Percentiles rank a stretch among this genome's conserved stretches.
phyloP scores from a whole-genome alignment of 2,329 filamentous ascomycete species.

The Neobulgaria alba region DNA sequence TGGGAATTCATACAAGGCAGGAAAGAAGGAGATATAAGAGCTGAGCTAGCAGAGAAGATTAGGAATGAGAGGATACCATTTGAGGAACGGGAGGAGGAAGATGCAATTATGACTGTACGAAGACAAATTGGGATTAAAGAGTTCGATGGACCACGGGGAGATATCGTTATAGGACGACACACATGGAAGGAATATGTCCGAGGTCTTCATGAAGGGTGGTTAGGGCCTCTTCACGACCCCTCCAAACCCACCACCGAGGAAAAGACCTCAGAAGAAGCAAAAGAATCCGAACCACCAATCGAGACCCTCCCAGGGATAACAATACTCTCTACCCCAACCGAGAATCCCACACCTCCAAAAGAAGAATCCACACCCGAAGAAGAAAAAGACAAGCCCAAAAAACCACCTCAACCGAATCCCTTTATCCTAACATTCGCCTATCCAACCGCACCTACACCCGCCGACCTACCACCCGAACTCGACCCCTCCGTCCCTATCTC shows the following conservation, averaged over 20 bases:
- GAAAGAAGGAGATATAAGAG: constrained; percentile 85
- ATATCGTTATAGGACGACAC: constrained; percentile 82
- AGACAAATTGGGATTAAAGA: constrained; percentile 58
- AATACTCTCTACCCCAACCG: too few species aligned
- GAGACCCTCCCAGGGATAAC: constrained; percentile 24
- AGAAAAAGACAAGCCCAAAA: constrained; percentile 47
- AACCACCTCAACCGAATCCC: constrained; percentile 56
- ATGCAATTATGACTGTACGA: constrained; percentile 56
- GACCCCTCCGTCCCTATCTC: constrained; percentile 63
- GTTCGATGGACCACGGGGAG: constrained; percentile 68
- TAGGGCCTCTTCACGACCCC: constrained; percentile 70
- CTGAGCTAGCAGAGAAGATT: constrained; percentile 78
- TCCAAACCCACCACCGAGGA: constrained; percentile 27
- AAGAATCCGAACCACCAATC: constrained; percentile 8
- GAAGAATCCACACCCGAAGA: too few species aligned
- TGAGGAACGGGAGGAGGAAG: constrained; percentile 33
- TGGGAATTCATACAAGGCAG: constrained; percentile 94
- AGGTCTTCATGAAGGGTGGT: constrained; percentile 91
- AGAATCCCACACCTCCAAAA: too few species aligned
- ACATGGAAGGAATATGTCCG: constrained; percentile 97
- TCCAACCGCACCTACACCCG: constrained; percentile 52
- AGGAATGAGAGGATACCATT: constrained; percentile 52
- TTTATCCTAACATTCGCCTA: constrained; percentile 72
- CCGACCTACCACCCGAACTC: constrained; percentile 60
- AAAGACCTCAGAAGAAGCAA: constrained; percentile 9